phyloP scores from a whole-genome alignment of 495 filamentous ascomycete species.

The Penicillium paradoxum region DNA sequence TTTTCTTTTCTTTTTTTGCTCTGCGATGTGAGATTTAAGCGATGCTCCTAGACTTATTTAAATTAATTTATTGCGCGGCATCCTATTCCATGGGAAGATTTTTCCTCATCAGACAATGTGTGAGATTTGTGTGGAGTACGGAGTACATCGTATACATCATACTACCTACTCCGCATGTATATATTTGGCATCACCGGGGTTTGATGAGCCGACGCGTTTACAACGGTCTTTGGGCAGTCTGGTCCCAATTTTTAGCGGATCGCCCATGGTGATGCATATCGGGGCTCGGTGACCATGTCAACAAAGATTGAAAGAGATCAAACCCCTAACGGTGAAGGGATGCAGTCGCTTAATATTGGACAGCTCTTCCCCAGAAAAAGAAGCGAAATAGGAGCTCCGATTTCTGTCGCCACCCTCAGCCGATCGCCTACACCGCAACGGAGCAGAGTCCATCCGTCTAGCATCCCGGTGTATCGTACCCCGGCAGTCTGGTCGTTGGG shows the following conservation, averaged over 20 bases:
- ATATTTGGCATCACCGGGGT: too few species aligned
- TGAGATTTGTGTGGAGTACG: background rate
- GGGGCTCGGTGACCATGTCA: background rate
- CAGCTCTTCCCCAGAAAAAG: background rate
- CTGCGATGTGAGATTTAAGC: background rate
- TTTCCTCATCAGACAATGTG: background rate
- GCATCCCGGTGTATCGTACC: too few species aligned
- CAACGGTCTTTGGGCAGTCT: background rate
- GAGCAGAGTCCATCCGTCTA: background rate
- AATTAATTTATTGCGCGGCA: background rate
- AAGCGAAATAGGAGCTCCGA: background rate
- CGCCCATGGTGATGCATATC: background rate
- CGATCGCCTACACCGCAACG: conserved; percentile 9
- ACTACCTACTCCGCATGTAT: too few species aligned
- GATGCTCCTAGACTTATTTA: background rate
- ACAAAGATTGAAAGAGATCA: background rate
- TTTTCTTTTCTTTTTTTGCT: background rate
- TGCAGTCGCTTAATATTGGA: background rate
- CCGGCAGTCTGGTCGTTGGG: conserved; percentile 2
- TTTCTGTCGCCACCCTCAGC: background rate
- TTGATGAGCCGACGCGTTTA: background rate
- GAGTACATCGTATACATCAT: background rate
- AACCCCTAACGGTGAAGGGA: background rate
- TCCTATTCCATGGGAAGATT: background rate
- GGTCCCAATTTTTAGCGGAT: conserved; percentile 1